Percentiles rank a stretch among this genome's conserved stretches.
Evolutionary conservation across 495 filamentous ascomycete genomes (phyloP).

Genomic region (Xylaria grammica): DNA sequence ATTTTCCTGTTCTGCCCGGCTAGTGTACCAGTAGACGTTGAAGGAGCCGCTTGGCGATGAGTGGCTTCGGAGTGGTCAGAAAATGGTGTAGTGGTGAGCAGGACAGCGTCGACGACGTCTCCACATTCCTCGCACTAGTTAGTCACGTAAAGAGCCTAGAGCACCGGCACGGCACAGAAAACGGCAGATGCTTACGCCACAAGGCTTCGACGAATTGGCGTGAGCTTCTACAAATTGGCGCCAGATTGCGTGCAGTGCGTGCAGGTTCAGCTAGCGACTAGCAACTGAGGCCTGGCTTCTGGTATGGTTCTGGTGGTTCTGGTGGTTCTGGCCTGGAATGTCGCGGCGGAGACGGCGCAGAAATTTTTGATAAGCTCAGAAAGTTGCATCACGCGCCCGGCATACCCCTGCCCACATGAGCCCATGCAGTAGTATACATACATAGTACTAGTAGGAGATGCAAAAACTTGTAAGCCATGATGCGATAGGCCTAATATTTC

Average conservation of each 20-base stretch:
- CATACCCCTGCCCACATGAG: background rate
- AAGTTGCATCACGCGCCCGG: conserved; percentile 3
- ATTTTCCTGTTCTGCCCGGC: too few relatives aligned
- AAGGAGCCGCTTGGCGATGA: background rate
- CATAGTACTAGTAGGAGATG: background rate
- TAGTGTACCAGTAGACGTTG: background rate
- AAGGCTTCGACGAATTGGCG: conserved; percentile 1
- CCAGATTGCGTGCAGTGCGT: background rate
- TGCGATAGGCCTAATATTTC: conserved; percentile 8
- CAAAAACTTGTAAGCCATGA: background rate
- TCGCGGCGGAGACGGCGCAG: background rate
- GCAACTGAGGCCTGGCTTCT: too few relatives aligned
- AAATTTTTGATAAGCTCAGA: conserved; percentile 4
- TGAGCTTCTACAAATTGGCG: background rate
- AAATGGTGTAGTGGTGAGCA: too few relatives aligned
- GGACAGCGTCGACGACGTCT: too few relatives aligned
- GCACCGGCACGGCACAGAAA: background rate
- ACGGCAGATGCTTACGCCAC: conserved; percentile 7
- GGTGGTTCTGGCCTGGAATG: too few relatives aligned
- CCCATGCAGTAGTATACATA: too few relatives aligned
- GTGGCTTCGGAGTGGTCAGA: background rate
- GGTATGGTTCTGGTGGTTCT: too few relatives aligned
- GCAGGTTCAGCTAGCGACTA: background rate
- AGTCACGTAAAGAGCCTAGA: too few relatives aligned
- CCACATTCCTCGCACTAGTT: too few relatives aligned